Conservation (phyloP, 2,329 filamentous ascomycete species). For the Lecanicillium sp. region DNA sequence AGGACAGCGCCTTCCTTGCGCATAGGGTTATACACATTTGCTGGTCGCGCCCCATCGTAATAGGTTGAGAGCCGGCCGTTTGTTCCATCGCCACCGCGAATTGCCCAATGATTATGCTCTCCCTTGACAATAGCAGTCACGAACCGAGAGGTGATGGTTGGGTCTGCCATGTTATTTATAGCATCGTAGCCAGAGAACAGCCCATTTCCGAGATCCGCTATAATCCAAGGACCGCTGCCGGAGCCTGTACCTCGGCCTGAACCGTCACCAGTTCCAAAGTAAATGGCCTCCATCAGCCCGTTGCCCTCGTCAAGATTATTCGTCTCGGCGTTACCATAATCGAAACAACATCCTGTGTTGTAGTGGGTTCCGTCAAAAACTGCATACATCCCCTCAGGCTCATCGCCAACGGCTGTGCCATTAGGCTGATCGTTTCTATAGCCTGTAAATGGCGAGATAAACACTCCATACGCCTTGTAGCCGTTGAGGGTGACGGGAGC, state of each 20-base stretch:
- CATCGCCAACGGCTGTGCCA: slow-evolving; percentile 46
- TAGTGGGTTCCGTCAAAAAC: slow-evolving; percentile 52
- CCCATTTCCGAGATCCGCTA: slow-evolving; percentile 62
- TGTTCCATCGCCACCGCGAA: slow-evolving; percentile 48
- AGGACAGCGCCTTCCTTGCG: slow-evolving; percentile 56
- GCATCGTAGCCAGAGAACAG: slow-evolving; percentile 48
- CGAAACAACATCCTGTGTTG: slow-evolving; percentile 48
- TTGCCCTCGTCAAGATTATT: slow-evolving; percentile 45
- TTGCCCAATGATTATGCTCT: slow-evolving; percentile 44
- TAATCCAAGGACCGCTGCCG: slow-evolving; percentile 56
- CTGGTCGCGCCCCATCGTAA: slow-evolving; percentile 49
- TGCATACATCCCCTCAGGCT: slow-evolving; percentile 51
- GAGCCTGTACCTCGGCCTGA: slow-evolving; percentile 44
- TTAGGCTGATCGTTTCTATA: slow-evolving; percentile 51
- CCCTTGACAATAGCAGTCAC: slow-evolving; percentile 51
- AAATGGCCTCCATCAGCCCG: slow-evolving; percentile 62
- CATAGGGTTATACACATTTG: slow-evolving; percentile 52
- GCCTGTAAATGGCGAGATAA: slow-evolving; percentile 51
- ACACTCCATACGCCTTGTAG: slow-evolving; percentile 56
- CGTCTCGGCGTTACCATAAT: slow-evolving; percentile 50
- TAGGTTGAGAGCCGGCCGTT: slow-evolving; percentile 48
- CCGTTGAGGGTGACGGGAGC: slow-evolving; percentile 55
- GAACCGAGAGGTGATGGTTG: slow-evolving; percentile 46
- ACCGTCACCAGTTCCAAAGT: slow-evolving; percentile 45
- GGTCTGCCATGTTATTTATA: slow-evolving; percentile 40